Base-by-base conservation (phyloP, 352 stramenopile genomes). In the Pythium utonaiense region DNA sequence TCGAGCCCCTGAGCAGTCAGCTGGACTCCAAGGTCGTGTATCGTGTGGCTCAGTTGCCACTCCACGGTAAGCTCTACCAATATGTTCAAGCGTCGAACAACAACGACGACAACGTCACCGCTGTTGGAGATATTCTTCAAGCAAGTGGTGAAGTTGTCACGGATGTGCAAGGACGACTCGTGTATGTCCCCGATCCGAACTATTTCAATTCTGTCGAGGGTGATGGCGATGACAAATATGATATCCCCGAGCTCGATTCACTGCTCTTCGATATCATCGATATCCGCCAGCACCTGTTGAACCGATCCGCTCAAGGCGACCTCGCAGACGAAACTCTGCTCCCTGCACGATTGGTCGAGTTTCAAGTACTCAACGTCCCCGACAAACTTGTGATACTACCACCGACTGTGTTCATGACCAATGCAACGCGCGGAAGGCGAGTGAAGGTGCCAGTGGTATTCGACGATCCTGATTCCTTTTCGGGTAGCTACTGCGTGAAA, bases 11-110 rank as follows among this genome's bases (percentile, higher is more conserved):
- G 3, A 49, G 64, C 14, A 67, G 73, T 33, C 53, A 71, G 51
- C 42, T 84, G 14, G 61, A 62, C 44, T 47, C 67, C 22, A 60
- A 55, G n/a, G 72, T 58, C 14, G 34, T 28, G n/a, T 76, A 84
- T 16, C 30, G 58, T 24, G 53, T 92, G 34, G 73, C 66, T 1
- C 24, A 48, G 24, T 52, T 83, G 3, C 82, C 82, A 42, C 55
- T 50, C 0, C 57, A 83, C 57, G 82, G 82, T 33, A 21, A 51
- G 6, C 62, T 92, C 24, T 89, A 76, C 41, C 80, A 92, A 47
- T 89, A 73, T 50, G 66, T 64, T 3, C 6, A 56, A 12, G 3
- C 14, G 10, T n/a, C 5, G 5, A 42, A 52, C 24, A 42, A 17
- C 4, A 51, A 19, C 42, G 41, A 22, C 21, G 28, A 28, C 52